A percentile compares a stretch with the other conserved stretches of the same genome.
Evolutionary conservation across 495 filamentous ascomycete genomes (phyloP).

Genomic region (Hapsidospora chrysogenum): DNA sequence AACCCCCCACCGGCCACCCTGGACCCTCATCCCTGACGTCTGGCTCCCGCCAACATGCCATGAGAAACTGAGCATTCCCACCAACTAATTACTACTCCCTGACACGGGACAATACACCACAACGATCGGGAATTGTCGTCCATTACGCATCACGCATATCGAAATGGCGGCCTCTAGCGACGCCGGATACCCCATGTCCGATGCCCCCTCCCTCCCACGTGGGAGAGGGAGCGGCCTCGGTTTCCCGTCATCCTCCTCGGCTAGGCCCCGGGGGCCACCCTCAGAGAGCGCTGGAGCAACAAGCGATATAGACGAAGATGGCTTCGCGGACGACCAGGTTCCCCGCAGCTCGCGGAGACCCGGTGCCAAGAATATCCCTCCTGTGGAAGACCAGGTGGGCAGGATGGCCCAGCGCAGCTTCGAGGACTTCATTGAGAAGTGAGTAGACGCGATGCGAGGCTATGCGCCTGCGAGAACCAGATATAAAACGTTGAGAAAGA

Average conservation of each 20-base stretch:
- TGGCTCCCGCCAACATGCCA: too few relatives aligned
- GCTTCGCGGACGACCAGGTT: slow-evolving; percentile 41
- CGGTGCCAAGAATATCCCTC: slow-evolving; percentile 47
- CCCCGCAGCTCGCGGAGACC: slow-evolving; percentile 37
- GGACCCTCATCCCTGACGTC: background rate
- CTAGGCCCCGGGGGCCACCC: slow-evolving; percentile 41
- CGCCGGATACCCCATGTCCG: slow-evolving; percentile 24
- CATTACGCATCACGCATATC: background rate
- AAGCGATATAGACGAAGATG: slow-evolving; percentile 41
- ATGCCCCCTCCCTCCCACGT: slow-evolving; percentile 21
- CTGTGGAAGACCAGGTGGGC: slow-evolving; percentile 76
- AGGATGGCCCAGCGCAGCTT: slow-evolving; percentile 75
- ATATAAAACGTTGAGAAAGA: too few relatives aligned
- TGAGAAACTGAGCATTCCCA: too few relatives aligned
- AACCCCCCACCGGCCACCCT: background rate
- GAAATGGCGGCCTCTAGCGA: slow-evolving; percentile 19
- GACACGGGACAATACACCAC: too few relatives aligned
- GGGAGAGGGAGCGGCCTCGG: slow-evolving; percentile 14
- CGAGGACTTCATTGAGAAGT: slow-evolving; percentile 78
- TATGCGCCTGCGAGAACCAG: too few relatives aligned
- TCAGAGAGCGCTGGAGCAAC: slow-evolving; percentile 47
- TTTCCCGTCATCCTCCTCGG: slow-evolving; percentile 29
- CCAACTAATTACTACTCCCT: too few relatives aligned
- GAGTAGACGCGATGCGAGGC: too few relatives aligned
- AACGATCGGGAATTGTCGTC: background rate